Evolutionary conservation across 495 filamentous ascomycete species (phyloP), one percentile per base, ranked within the genome.

Genomic region (Hypoxylon fuscum): DNA sequence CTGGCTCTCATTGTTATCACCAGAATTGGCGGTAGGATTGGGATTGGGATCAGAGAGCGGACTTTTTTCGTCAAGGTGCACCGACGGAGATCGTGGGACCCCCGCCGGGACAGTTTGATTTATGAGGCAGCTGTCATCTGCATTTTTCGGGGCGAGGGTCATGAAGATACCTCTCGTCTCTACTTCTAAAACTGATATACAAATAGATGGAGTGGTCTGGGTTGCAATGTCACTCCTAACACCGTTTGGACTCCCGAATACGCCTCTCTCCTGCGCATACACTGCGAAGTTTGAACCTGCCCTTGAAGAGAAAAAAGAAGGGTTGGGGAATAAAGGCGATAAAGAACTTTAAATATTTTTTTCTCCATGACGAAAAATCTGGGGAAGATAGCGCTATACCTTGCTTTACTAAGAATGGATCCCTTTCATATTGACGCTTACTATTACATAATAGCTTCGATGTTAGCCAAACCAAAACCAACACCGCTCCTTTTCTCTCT

Each of bases 111-210:
- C 63, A 66, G 63, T 66, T 66, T 69, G 73, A 71, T 75, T 75
- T 63, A 74, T 75, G 73, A 75, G 71, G 73, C 73, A 75, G 73
- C 59, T 75, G 69, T 74, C 73, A 72, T 75, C 73, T 75, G 73
- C 73, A 72, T 75, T 54, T 46, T 47, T 32, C n/a, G 37, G 62
- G 9, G 25, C 35, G 29, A 55, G 48, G 68, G 66, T 71, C 69
- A 72, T 74, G 56, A 51, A 59, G 15, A 42, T 52, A 32, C 46
- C 11, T 14, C 40, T 15, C 17, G 11, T 22, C 20, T 55, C 44
- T 34, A 25, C 20, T 43, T 8, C 12, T 10, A 22, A 8, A 20
- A 42, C 3, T 10, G 7, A 15, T 38, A 38, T 38, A 38, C 35
- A 14, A 38, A 14, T 14, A 14, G 11, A n/a, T 11, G 5, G 8